These are phyloP conservation scores for Chaetomium sp. DNA, from an alignment of 2,329 filamentous ascomycete species.

Conservation along the genomic window DNA sequence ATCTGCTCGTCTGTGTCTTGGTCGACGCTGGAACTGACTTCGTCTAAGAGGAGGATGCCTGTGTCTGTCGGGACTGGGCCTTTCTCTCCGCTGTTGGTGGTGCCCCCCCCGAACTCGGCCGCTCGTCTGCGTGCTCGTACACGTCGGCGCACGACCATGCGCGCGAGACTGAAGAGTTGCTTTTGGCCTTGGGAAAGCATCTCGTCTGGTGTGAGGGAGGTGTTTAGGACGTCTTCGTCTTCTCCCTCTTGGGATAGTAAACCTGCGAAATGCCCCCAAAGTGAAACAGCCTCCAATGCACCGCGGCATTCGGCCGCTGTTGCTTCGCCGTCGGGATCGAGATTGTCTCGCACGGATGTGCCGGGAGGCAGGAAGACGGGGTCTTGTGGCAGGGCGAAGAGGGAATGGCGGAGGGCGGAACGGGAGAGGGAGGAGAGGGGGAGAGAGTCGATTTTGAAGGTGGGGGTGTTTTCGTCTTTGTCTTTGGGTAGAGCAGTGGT, in stretches of 20 bases:
- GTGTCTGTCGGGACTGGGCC: not conserved
- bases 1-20: constrained; percentile 36
- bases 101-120: not conserved
- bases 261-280: constrained; percentile 28
- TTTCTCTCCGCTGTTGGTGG: not conserved
- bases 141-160: constrained; percentile 45
- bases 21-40: constrained; percentile 39
- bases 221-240: no score
- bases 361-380: constrained; percentile 44
- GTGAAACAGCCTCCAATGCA: constrained; percentile 31
- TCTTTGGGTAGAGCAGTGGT: not conserved
- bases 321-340: constrained; percentile 35
- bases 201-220: constrained; percentile 21
- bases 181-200: constrained; percentile 53
- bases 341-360: constrained; percentile 35
- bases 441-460: constrained; percentile 40
- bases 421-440: constrained; percentile 35
- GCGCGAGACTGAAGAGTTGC: constrained; percentile 57
- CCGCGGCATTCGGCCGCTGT: constrained; percentile 30
- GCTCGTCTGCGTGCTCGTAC: constrained; percentile 10
- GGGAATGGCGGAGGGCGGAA: constrained; percentile 36
- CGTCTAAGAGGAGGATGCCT: constrained; percentile 36
- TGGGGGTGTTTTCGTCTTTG: not conserved
- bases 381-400: constrained; percentile 50
- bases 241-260: no score